These are phyloP conservation scores for Malus asiatica DNA, from an alignment of 306 rosid species.

Conservation along the genomic window DNA sequence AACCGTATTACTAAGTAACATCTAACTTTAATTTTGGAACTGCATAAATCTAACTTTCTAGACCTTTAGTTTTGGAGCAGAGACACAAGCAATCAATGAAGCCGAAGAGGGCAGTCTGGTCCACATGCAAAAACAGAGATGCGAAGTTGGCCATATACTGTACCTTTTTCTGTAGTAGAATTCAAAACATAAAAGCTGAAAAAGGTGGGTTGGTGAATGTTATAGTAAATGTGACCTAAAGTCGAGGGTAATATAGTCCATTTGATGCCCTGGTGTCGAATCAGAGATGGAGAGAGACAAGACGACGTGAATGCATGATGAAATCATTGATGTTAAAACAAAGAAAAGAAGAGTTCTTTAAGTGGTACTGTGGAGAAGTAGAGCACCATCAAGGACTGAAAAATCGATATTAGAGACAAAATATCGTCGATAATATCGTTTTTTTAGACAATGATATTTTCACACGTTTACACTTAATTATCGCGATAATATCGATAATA, in stretches of 20 bases:
- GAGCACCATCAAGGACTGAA: too few species aligned
- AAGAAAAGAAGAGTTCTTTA: too few species aligned
- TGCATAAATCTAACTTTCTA: too few species aligned
- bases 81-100: not conserved
- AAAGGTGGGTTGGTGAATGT: not conserved
- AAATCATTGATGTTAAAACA: not conserved
- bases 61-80: not conserved
- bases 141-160: not conserved
- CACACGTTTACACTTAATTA: too few species aligned
- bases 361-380: too few species aligned
- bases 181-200: not conserved
- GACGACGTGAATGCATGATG: slow-evolving; percentile 5
- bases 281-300: not conserved
- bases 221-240: not conserved
- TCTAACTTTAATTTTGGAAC: not conserved
- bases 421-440: too few species aligned
- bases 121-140: not conserved
- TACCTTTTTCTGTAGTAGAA: not conserved
- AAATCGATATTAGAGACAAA: too few species aligned
- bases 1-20: rapidly evolving
- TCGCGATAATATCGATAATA: too few species aligned
- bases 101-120: not conserved
- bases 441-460: too few species aligned
- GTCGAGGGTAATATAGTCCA: not conserved
- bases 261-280: not conserved